Evolutionary conservation across 2,329 filamentous ascomycete genomes (phyloP), one percentile per base, ranked within the genome.

Genomic region (Massarina eburnea): DNA sequence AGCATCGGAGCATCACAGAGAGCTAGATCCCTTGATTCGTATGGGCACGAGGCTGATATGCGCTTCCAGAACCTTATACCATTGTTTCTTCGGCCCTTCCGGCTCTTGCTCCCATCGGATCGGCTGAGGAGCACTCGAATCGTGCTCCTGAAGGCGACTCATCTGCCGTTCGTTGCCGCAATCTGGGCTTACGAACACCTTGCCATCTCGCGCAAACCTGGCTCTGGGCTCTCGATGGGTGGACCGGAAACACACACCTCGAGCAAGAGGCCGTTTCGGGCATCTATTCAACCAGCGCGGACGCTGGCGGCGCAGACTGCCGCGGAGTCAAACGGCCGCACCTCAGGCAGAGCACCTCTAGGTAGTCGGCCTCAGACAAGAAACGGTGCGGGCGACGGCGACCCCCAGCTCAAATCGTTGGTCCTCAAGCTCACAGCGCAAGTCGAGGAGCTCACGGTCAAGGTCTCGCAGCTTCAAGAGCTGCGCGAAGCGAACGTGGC

Each of bases 41-140:
- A 49, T 29, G 21, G 52, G 40, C 38, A 50, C 49, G 57, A 63
- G 61, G 60, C 66, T 71, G 56, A 71, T 58, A 40, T 33, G 38
- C 32, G 48, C 46, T 37, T 32, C 33, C 55, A 82, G 80, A 94
- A 92, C 66, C 79, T 94, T 30, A 74, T 92, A 35, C 85, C 88
- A 7, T 76, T 91, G 44, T 71, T 85, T 50, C 84, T 91, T 62
- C 81, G 88, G 14, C 89, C 89, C 0, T 76, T 90, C 48, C 80
- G 87, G 46, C 76, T 91, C 35, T 76, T 90, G 53, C 66, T 90
- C 39, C 77, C 84, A 6, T 80, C 83, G 2, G 80, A 85, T 51
- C 73, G 79, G 47, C 79, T 91, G 55, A 84, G 88, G 40, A 73
- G 73, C 24, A 74, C 78, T 45, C 77, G 81, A 37, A 84, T 85